Evolutionary conservation across 805 yeast species (phyloP).

Genomic region (Candida stauntonica): DNA sequence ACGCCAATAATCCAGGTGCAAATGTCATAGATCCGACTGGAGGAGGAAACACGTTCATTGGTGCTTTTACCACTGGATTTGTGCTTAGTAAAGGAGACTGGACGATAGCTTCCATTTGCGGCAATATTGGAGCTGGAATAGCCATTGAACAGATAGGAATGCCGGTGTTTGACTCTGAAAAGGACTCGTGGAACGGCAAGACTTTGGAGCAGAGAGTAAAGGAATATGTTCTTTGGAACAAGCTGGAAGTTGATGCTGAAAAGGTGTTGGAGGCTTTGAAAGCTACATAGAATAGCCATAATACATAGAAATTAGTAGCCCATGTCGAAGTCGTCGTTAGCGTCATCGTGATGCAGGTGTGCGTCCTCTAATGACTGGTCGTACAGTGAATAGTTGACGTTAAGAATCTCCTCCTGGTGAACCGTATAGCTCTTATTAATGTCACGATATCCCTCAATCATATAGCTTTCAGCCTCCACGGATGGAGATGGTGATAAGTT

Average conservation of each 20-base stretch:
- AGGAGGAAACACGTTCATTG: slow-evolving; percentile 88
- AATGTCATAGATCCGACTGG: slow-evolving; percentile 87
- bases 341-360: slow-evolving; percentile 14
- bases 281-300: no score
- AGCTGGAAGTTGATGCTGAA: slow-evolving; percentile 5
- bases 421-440: slow-evolving; percentile 21
- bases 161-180: slow-evolving; percentile 38
- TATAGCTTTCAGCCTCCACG: slow-evolving; percentile 23
- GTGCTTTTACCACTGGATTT: slow-evolving; percentile 68
- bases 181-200: slow-evolving; percentile 58
- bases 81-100: slow-evolving; percentile 44
- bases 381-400: slow-evolving; percentile 25
- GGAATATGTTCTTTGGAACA: slow-evolving; percentile 32
- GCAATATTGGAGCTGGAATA: slow-evolving; percentile 73
- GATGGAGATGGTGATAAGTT: slow-evolving; percentile 21
- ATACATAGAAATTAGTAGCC: slow-evolving; percentile 9
- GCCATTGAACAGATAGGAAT: slow-evolving; percentile 80
- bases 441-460: slow-evolving; percentile 26
- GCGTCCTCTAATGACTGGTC: slow-evolving; percentile 24
- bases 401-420: slow-evolving; percentile 24
- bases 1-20: slow-evolving; percentile 27
- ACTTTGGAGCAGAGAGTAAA: slow-evolving; percentile 41
- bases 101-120: slow-evolving; percentile 56
- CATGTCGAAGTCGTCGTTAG: slow-evolving; percentile 24
- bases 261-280: not conserved